Conservation (phyloP, 1,284 basidiomycete species). For the Wallemia hederae region DNA sequence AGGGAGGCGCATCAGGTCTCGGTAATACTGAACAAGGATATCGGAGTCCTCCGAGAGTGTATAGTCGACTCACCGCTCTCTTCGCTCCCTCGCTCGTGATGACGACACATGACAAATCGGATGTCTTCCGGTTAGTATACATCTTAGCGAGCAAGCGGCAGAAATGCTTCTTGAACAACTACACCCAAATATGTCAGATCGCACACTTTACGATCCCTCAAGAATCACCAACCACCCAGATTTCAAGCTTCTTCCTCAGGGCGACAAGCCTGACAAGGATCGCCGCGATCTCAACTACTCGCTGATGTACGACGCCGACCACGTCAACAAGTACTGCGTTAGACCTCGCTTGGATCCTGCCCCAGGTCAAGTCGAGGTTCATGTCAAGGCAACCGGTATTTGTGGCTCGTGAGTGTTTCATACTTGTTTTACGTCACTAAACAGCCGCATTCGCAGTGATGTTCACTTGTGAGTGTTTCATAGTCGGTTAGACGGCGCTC, state of each 20-base stretch:
- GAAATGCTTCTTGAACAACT: neutral
- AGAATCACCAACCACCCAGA: slow-evolving; percentile 7
- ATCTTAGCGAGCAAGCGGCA: neutral
- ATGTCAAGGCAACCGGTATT: slow-evolving; percentile 20
- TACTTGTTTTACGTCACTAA: neutral
- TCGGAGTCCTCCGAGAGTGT: too few species aligned
- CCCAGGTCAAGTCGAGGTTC: slow-evolving; percentile 18
- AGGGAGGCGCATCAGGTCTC: too few species aligned
- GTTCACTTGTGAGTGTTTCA: too few species aligned
- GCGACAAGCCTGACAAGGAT: slow-evolving; percentile 3
- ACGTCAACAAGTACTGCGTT: slow-evolving; percentile 17
- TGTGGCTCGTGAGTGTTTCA: slow-evolving; percentile 16
- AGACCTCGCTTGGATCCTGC: slow-evolving; percentile 16
- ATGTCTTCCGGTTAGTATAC: neutral
- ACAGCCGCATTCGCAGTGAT: slow-evolving; percentile 12
- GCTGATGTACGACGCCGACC: slow-evolving; percentile 17
- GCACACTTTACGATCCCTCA: slow-evolving; percentile 7
- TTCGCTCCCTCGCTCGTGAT: too few species aligned
- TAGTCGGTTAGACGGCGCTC: too few species aligned
- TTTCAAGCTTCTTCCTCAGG: slow-evolving; percentile 7
- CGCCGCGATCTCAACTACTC: slow-evolving; percentile 11
- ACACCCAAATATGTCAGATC: neutral
- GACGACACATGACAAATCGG: neutral
- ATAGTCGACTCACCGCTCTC: too few species aligned
- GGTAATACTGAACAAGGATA: too few species aligned